phyloP scores from a whole-genome alignment of 2,329 filamentous ascomycete genomes.

The Aaosphaeria pasadenensis region DNA sequence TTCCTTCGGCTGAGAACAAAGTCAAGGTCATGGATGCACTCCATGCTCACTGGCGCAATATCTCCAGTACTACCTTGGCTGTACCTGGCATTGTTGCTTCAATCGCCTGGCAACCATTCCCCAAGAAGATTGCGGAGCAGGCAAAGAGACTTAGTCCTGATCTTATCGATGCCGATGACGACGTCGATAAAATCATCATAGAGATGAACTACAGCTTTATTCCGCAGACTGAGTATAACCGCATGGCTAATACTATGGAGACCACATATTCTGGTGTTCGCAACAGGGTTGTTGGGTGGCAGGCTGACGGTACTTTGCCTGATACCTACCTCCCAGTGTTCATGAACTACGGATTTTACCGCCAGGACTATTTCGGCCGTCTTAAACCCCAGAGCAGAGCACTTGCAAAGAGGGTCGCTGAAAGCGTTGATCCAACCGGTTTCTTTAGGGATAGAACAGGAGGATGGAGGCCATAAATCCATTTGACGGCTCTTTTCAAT shows the following conservation, averaged over 20 bases:
- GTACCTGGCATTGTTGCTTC: conserved; percentile 30
- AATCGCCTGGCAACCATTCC: conserved; percentile 36
- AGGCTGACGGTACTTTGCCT: conserved; percentile 37
- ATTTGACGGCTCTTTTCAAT: too few species aligned
- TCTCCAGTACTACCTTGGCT: conserved; percentile 17
- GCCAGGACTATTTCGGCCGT: conserved; percentile 47
- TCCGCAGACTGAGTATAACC: conserved; percentile 26
- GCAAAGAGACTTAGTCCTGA: conserved; percentile 21
- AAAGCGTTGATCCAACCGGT: conserved; percentile 40
- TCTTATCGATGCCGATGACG: conserved; percentile 40
- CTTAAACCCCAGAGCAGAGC: conserved; percentile 30
- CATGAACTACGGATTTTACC: conserved; percentile 47
- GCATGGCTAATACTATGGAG: conserved; percentile 41
- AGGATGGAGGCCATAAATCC: conserved; percentile 37
- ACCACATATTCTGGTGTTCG: conserved; percentile 38
- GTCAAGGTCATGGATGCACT: conserved; percentile 24
- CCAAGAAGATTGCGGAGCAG: conserved; percentile 21
- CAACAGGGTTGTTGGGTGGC: conserved; percentile 34
- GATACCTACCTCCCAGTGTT: conserved; percentile 45
- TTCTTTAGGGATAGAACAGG: conserved; percentile 43
- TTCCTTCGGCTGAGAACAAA: conserved; percentile 20
- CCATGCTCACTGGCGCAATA: conserved; percentile 29
- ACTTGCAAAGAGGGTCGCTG: conserved; percentile 34
- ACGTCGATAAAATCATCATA: conserved; percentile 43
- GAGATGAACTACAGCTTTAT: conserved; percentile 45